Evolutionary conservation across 331 rosid species (phyloP).

Genomic region (Acacia concinna): DNA sequence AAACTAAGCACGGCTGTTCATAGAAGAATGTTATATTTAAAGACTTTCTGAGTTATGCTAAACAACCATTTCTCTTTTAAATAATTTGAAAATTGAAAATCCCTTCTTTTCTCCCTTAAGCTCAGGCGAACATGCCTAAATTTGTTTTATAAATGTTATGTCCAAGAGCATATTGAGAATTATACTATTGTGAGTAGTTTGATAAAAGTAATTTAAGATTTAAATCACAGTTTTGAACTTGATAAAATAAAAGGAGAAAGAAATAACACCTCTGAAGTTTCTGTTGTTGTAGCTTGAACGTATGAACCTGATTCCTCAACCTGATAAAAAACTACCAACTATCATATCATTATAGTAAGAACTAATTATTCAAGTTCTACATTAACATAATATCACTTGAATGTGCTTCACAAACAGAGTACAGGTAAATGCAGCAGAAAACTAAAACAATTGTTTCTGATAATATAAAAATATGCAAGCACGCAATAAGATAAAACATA

Average conservation of each 20-base stretch:
- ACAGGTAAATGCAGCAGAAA: slow-evolving; percentile 11
- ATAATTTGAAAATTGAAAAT: neutral
- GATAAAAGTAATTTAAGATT: slow-evolving; percentile 17
- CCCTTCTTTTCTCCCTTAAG: neutral
- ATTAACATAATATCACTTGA: neutral
- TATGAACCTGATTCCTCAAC: slow-evolving; percentile 63
- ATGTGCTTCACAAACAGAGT: neutral
- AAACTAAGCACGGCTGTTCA: neutral
- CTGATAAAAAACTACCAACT: slow-evolving; percentile 40
- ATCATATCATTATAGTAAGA: slow-evolving; percentile 18
- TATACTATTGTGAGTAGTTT: slow-evolving; percentile 1
- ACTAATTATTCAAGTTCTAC: slow-evolving; percentile 5
- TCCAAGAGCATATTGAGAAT: slow-evolving; percentile 7
- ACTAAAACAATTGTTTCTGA: neutral
- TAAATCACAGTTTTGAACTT: slow-evolving; percentile 25
- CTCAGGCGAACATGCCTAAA: neutral
- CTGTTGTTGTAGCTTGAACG: slow-evolving; percentile 48
- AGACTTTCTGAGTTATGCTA: neutral
- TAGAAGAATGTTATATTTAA: neutral
- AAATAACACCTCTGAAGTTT: slow-evolving; percentile 57
- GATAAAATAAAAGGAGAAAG: slow-evolving; percentile 23
- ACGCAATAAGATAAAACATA: slow-evolving; percentile 9
- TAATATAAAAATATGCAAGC: neutral
- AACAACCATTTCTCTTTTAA: neutral
- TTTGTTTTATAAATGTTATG: neutral